These are phyloP conservation scores for Boletus speciosus DNA, from an alignment of 768 basidiomycete genomes.

Conservation along the genomic window DNA sequence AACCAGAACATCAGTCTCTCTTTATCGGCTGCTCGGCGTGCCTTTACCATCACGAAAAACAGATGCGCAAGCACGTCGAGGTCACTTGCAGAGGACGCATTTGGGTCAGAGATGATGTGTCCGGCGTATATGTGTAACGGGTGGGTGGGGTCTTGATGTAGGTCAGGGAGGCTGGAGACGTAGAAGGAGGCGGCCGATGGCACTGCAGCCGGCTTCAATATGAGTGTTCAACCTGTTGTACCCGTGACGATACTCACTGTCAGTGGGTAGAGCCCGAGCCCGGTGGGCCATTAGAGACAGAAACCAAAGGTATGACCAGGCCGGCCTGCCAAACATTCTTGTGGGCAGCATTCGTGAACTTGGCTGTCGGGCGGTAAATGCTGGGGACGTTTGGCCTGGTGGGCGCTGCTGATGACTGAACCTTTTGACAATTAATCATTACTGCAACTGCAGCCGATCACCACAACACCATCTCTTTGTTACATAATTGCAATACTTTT, in stretches of 20 bases:
- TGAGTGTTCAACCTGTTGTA: background rate
- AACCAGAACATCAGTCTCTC: conserved; percentile 95
- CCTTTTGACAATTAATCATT: background rate
- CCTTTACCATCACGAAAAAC: conserved; percentile 88
- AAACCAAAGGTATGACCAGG: conserved; percentile 18
- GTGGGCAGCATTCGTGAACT: background rate
- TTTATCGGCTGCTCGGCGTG: conserved; percentile 82
- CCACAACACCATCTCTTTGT: background rate
- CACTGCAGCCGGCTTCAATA: conserved; percentile 36
- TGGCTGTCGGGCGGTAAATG: background rate
- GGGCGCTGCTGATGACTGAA: conserved; percentile 1
- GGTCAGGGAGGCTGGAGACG: conserved; percentile 69
- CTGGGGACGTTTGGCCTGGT: background rate
- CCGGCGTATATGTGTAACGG: conserved; percentile 83
- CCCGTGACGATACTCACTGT: conserved; percentile 33
- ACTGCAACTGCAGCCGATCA: background rate
- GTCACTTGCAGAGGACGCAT: conserved; percentile 43
- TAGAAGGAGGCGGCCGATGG: conserved; percentile 85
- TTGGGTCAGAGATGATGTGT: conserved; percentile 77
- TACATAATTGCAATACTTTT: background rate
- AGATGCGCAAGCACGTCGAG: conserved; percentile 74
- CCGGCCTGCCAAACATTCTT: background rate
- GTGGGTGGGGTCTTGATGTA: conserved; percentile 66
- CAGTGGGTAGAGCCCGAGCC: conserved; percentile 33
- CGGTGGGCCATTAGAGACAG: conserved; percentile 8